Conservation (phyloP, 1,284 basidiomycete species). For the Xerocomus amazonicus region DNA sequence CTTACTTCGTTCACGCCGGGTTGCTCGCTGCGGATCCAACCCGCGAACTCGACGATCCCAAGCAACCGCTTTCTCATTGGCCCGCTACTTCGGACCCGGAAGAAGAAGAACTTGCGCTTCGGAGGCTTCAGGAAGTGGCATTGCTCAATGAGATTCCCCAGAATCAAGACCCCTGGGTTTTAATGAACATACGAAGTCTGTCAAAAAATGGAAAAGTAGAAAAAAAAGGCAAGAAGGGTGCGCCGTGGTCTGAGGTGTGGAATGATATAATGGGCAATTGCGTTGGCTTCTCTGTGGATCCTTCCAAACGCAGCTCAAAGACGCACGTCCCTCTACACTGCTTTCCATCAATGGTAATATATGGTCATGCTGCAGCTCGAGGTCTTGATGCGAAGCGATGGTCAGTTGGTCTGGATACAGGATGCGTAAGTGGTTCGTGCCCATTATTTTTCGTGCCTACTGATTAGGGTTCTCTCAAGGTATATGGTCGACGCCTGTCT, state of each 20-base stretch:
- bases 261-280: slow-evolving; percentile 69
- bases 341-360: slow-evolving; percentile 74
- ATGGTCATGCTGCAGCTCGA: slow-evolving; percentile 76
- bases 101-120: slow-evolving; percentile 31
- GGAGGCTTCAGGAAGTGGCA: slow-evolving; percentile 53
- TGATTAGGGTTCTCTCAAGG: slow-evolving; percentile 28
- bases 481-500: slow-evolving; percentile 51
- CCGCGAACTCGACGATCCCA: slow-evolving; percentile 42
- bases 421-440: slow-evolving; percentile 55
- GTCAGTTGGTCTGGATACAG: slow-evolving; percentile 78
- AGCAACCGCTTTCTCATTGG: slow-evolving; percentile 66
- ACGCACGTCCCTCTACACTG: slow-evolving; percentile 49
- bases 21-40: slow-evolving; percentile 69
- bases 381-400: slow-evolving; percentile 77
- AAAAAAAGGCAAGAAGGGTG: slow-evolving; percentile 54
- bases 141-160: slow-evolving; percentile 65
- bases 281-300: slow-evolving; percentile 41
- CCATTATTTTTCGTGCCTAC: neutral
- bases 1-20: slow-evolving; percentile 82
- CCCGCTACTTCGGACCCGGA: slow-evolving; percentile 41
- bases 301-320: slow-evolving; percentile 4
- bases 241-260: slow-evolving; percentile 74
- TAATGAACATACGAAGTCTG: slow-evolving; percentile 75
- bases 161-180: slow-evolving; percentile 70
- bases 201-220: slow-evolving; percentile 50